These are phyloP conservation scores for Scheffersomyces titani DNA, from an alignment of 1,139 yeast genomes.

Conservation along the genomic window DNA sequence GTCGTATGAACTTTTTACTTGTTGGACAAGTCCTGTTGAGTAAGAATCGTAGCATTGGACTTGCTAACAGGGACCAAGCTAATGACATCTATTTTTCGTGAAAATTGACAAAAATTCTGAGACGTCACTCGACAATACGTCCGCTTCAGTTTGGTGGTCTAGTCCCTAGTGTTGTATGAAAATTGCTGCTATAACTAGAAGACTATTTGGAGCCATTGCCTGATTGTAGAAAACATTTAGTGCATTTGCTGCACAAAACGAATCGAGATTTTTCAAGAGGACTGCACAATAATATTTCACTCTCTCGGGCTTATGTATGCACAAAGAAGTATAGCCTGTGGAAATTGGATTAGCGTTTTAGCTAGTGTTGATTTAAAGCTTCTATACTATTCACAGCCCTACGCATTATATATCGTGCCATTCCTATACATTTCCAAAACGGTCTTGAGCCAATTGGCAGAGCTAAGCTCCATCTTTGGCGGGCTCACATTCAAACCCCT, in stretches of 20 bases:
- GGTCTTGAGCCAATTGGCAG: not conserved
- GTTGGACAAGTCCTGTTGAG: not conserved
- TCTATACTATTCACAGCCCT: not conserved
- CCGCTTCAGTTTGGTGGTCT: not conserved
- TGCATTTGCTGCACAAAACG: not conserved
- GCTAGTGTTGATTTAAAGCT: not conserved
- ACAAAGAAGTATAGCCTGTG: too few relatives aligned
- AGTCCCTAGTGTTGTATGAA: not conserved
- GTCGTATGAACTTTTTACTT: conserved; percentile 1
- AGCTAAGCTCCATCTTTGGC: too few relatives aligned
- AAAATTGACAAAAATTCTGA: not conserved
- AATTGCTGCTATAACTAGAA: not conserved
- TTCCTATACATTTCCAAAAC: not conserved
- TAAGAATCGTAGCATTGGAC: not conserved
- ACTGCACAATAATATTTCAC: not conserved
- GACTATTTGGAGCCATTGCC: not conserved
- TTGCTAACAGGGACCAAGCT: not conserved
- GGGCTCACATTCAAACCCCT: not conserved
- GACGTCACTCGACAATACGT: not conserved
- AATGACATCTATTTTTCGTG: not conserved
- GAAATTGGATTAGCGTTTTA: not conserved
- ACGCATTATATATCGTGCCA: not conserved
- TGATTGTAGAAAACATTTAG: too few relatives aligned
- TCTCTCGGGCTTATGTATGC: not conserved
- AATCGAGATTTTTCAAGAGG: not conserved